A percentile compares a stretch with the other conserved stretches of the same genome.
phyloP scores from a whole-genome alignment of 148 eudicot species.

The Cornus kousa region DNA sequence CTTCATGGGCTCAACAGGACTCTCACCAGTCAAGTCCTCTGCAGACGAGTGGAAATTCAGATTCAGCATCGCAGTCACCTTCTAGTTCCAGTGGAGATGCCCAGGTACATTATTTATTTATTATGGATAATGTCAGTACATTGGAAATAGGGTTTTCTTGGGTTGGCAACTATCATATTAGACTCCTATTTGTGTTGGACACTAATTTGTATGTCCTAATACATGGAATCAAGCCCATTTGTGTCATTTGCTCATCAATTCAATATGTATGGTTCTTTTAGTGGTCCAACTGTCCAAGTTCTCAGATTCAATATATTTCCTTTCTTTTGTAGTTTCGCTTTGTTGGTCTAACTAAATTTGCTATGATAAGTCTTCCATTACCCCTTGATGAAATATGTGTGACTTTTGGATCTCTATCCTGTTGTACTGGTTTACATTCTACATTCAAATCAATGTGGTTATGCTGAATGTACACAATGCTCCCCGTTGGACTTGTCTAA shows the following conservation, averaged over 20 bases:
- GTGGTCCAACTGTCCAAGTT: background rate
- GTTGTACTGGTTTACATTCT: no score
- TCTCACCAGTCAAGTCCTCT: constrained; percentile 53
- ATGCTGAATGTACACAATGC: no score
- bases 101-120: constrained; percentile 41
- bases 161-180: background rate
- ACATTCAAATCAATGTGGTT: no score
- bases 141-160: background rate
- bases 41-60: constrained; percentile 65
- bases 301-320: background rate
- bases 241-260: no score
- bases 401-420: no score
- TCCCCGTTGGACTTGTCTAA: no score
- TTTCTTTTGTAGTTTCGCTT: background rate
- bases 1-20: constrained; percentile 38
- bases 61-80: constrained; percentile 51
- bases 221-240: background rate
- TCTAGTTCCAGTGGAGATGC: constrained; percentile 69
- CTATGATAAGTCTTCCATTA: no score
- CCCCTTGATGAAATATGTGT: no score
- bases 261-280: background rate
- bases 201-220: no score
- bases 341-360: no score
- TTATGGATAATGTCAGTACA: background rate
- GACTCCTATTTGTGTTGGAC: no score